A percentile compares a stretch with the other conserved stretches of the same genome.
These are phyloP conservation scores for Phaffia australis DNA, from an alignment of 768 basidiomycete genomes.

Conservation along the genomic window DNA sequence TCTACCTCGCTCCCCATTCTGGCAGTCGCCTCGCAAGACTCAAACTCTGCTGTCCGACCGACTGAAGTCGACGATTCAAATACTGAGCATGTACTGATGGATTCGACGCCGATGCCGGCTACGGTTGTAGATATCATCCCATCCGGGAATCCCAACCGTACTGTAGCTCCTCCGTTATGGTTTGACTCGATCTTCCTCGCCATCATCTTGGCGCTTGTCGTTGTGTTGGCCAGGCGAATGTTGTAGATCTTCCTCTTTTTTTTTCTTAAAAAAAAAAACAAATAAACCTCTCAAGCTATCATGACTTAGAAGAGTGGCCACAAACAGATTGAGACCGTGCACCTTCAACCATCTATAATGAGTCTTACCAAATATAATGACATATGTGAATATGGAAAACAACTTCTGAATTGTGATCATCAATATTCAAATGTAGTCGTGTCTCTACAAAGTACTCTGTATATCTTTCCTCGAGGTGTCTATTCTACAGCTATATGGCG, in stretches of 20 bases:
- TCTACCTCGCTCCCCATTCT: not conserved
- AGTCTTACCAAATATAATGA: too few species aligned
- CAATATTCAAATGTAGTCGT: too few species aligned
- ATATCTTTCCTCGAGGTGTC: too few species aligned
- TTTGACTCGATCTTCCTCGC: conserved; percentile 6
- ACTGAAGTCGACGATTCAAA: not conserved
- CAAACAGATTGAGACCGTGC: too few species aligned
- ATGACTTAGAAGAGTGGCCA: too few species aligned
- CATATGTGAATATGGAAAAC: too few species aligned
- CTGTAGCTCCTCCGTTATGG: conserved; percentile 10
- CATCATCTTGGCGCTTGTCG: not conserved
- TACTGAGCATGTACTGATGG: not conserved
- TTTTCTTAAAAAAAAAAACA: too few species aligned
- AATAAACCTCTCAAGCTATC: too few species aligned
- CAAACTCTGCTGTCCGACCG: not conserved
- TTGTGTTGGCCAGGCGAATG: conserved; percentile 14
- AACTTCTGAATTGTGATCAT: too few species aligned
- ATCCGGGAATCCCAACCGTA: not conserved
- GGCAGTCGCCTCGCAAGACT: not conserved
- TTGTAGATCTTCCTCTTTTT: not conserved
- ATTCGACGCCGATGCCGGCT: not conserved
- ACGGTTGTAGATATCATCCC: not conserved
- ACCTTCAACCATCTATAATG: too few species aligned
- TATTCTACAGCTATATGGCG: too few species aligned
- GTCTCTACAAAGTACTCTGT: too few species aligned